Evolutionary conservation across 2,329 filamentous ascomycete genomes (phyloP).

Genomic region (Hypoxylon sp.): DNA sequence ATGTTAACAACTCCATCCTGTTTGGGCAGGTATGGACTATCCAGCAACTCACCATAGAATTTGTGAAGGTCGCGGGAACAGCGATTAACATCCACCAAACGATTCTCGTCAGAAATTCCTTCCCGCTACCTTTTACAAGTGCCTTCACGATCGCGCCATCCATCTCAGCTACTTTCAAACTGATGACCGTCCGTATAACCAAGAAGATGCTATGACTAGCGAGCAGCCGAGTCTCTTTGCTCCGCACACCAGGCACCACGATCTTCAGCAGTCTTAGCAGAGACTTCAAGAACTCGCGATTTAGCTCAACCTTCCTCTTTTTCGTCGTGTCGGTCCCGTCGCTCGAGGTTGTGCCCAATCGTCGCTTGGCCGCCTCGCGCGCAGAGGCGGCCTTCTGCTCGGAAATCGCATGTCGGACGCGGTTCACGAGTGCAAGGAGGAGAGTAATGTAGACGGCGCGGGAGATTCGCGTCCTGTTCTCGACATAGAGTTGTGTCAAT

Average conservation of each 20-base stretch:
- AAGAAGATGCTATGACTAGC: conserved; percentile 94
- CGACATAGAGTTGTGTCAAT: conserved; percentile 76
- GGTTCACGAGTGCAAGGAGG: conserved; percentile 81
- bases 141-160: conserved; percentile 93
- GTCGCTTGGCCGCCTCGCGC: conserved; percentile 68
- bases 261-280: conserved; percentile 82
- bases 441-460: conserved; percentile 85
- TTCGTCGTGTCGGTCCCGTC: conserved; percentile 45
- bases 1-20: no score
- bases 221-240: conserved; percentile 85
- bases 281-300: conserved; percentile 81
- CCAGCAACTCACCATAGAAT: conserved; percentile 92
- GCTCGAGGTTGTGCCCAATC: conserved; percentile 61
- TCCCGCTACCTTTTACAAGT: conserved; percentile 88
- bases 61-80: conserved; percentile 95
- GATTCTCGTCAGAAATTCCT: conserved; percentile 86
- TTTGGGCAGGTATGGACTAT: no score
- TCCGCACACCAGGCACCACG: conserved; percentile 88
- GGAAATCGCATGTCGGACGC: conserved; percentile 88
- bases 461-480: conserved; percentile 82
- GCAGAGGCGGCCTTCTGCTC: conserved; percentile 88
- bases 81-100: conserved; percentile 99
- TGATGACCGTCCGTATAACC: conserved; percentile 88
- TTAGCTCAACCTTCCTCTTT: conserved; percentile 83
- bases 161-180: conserved; percentile 93